Conservation (phyloP, 2,329 filamentous ascomycete species). For the Chaetothyriales sp. region DNA sequence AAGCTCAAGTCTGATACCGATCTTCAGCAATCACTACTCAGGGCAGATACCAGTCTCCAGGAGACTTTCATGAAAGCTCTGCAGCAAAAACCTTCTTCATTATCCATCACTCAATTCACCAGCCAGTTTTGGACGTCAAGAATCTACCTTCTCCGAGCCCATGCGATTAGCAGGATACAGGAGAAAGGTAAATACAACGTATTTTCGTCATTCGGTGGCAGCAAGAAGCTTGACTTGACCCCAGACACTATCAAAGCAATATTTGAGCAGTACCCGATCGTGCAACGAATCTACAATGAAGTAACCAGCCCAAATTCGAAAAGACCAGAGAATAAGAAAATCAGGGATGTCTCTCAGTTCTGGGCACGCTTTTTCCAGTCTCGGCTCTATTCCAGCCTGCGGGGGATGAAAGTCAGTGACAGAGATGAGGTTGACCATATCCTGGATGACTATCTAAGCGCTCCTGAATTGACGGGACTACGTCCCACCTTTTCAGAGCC, state of each 20-base stretch:
- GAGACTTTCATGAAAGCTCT: slow-evolving; percentile 79
- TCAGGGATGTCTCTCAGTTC: slow-evolving; percentile 60
- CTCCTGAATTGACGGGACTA: slow-evolving; percentile 44
- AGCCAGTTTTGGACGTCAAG: slow-evolving; percentile 89
- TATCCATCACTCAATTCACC: slow-evolving; percentile 69
- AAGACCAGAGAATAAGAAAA: slow-evolving; percentile 1
- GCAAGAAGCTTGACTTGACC: slow-evolving; percentile 66
- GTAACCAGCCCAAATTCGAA: slow-evolving; percentile 53
- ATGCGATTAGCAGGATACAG: slow-evolving; percentile 79
- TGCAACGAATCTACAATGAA: slow-evolving; percentile 83
- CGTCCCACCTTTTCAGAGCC: slow-evolving; percentile 35
- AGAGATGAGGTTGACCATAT: slow-evolving; percentile 37
- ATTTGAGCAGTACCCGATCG: slow-evolving; percentile 79
- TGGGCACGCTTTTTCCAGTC: slow-evolving; percentile 93
- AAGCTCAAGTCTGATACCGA: slow-evolving; percentile 62
- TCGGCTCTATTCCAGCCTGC: slow-evolving; percentile 74
- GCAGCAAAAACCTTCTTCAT: slow-evolving; percentile 66
- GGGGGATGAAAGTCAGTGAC: slow-evolving; percentile 75
- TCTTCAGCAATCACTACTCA: slow-evolving; percentile 76
- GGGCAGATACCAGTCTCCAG: slow-evolving; percentile 57
- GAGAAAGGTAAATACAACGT: slow-evolving; percentile 86
- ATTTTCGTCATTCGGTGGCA: slow-evolving; percentile 60
- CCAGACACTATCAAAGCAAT: slow-evolving; percentile 88
- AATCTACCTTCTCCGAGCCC: slow-evolving; percentile 68
- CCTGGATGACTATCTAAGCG: slow-evolving; percentile 52